These are phyloP conservation scores for Solanum paucissectum DNA, from an alignment of 257 asterid species.

Conservation along the genomic window DNA sequence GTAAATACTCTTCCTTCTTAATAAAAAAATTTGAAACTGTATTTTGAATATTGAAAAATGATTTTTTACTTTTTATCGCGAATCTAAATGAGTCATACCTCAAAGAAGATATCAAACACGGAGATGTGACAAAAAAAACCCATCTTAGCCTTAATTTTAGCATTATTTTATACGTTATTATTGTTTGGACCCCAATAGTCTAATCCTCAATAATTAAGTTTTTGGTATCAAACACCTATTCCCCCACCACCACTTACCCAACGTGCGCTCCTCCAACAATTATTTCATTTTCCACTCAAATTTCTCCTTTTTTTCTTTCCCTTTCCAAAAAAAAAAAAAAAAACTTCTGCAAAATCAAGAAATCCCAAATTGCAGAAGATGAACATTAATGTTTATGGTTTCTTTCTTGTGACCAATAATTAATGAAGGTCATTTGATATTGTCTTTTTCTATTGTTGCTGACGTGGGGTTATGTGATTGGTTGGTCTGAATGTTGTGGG, in stretches of 20 bases:
- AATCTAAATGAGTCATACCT: neutral
- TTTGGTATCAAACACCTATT: neutral
- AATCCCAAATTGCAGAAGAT: neutral
- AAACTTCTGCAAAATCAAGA: neutral
- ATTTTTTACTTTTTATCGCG: fast-evolving
- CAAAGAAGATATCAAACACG: neutral
- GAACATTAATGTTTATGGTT: neutral
- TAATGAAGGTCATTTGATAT: neutral
- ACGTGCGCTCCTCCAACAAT: neutral
- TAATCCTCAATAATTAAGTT: neutral
- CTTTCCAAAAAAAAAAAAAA: too few species aligned
- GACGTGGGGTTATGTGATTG: neutral
- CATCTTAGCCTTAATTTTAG: neutral
- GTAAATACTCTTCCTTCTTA: too few species aligned
- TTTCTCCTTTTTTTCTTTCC: neutral
- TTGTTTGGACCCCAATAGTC: neutral
- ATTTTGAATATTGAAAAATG: neutral
- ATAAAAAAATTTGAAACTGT: too few species aligned
- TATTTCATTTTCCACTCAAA: neutral
- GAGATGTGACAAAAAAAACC: neutral
- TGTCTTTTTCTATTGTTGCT: neutral
- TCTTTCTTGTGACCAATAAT: neutral
- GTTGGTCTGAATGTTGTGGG: neutral
- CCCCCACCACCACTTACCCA: neutral
- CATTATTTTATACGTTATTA: neutral